Percentiles rank a stretch among this genome's conserved stretches.
Conservation (phyloP, 257 asterid genomes). For the Lycium barbarum region DNA sequence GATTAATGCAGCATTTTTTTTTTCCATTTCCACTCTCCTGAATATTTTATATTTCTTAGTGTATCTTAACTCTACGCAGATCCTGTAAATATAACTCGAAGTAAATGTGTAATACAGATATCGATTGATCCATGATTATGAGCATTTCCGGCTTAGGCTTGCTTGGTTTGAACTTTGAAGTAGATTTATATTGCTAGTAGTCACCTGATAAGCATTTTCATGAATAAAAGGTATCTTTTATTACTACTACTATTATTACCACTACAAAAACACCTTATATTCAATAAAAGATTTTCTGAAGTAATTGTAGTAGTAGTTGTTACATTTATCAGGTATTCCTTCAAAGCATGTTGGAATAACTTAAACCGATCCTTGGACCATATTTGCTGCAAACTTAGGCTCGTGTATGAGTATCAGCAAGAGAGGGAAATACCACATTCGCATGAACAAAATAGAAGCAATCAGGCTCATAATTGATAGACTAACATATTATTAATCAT, state of each 20-base stretch:
- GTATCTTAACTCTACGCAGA: neutral
- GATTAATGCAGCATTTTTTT: neutral
- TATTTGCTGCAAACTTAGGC: neutral
- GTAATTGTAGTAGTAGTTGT: neutral
- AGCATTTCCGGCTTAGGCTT: neutral
- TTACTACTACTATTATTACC: too few species aligned
- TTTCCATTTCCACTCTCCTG: constrained; percentile 16
- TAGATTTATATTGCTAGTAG: neutral
- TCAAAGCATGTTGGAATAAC: neutral
- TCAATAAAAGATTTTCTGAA: too few species aligned
- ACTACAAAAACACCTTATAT: too few species aligned
- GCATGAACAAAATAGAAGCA: neutral
- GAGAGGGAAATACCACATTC: neutral
- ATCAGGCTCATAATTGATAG: neutral
- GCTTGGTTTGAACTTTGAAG: neutral
- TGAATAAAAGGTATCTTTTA: neutral
- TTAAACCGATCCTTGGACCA: neutral
- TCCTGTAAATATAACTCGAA: constrained; percentile 13
- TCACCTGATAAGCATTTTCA: neutral
- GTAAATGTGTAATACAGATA: neutral
- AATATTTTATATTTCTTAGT: neutral
- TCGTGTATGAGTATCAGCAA: neutral
- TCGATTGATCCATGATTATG: constrained; percentile 10
- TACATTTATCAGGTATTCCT: neutral
- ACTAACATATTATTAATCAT: neutral